A percentile compares a stretch with the other conserved stretches of the same genome.
Evolutionary conservation across 1,284 basidiomycete species (phyloP).

Genomic region (Rhodotorula mucilaginosa): DNA sequence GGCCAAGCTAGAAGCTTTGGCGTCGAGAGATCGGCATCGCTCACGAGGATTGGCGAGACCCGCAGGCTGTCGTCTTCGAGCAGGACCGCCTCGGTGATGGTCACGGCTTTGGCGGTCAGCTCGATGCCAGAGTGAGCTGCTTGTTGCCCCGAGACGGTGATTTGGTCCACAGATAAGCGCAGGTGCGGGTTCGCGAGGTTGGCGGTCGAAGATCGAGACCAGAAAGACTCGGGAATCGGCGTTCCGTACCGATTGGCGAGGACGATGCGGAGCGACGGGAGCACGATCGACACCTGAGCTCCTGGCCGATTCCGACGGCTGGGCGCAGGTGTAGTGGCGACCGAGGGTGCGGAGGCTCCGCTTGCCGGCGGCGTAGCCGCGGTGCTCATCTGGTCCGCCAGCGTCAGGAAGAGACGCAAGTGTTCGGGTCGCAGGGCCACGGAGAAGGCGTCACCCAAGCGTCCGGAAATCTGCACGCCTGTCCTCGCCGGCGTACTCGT

Average conservation of each 20-base stretch:
- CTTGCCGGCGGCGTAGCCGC: too few species aligned
- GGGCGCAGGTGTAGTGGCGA: too few species aligned
- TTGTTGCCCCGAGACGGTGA: constrained; percentile 22
- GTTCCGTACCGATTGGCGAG: not conserved
- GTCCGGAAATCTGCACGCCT: not conserved
- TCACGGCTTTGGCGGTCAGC: constrained; percentile 47
- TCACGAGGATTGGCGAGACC: constrained; percentile 10
- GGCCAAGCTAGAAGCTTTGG: not conserved
- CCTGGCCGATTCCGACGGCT: not conserved
- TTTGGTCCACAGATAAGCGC: constrained; percentile 45
- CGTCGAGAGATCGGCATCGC: not conserved
- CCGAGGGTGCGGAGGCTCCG: too few species aligned
- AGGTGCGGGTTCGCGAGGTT: constrained; percentile 46
- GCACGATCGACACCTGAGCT: not conserved
- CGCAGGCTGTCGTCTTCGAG: constrained; percentile 36
- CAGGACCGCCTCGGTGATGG: constrained; percentile 28
- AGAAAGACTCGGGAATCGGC: not conserved
- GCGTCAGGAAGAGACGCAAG: not conserved
- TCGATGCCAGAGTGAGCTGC: constrained; percentile 34
- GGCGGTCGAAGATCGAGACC: constrained; percentile 28
- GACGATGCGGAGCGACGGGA: not conserved
- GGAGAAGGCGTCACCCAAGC: not conserved
- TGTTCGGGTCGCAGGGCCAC: not conserved
- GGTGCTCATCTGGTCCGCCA: not conserved
- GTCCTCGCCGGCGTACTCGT: not conserved